Conservation (phyloP, 2,329 filamentous ascomycete species). For the Zalaria sp. region DNA sequence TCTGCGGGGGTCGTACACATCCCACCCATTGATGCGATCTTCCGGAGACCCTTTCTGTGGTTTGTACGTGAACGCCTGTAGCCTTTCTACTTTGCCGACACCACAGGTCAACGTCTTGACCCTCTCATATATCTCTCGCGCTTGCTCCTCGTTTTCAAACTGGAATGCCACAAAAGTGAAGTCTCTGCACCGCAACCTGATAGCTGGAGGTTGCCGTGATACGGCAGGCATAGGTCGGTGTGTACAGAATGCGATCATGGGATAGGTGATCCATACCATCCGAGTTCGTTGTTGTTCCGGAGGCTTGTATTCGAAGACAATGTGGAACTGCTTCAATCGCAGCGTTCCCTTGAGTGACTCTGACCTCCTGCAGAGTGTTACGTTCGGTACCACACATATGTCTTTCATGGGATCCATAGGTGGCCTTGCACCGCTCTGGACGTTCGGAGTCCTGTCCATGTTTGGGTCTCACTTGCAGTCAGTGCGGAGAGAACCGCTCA, state of each 20-base stretch:
- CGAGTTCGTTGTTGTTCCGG: constrained; percentile 33
- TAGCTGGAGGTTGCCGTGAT: constrained; percentile 60
- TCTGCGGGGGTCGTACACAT: constrained; percentile 67
- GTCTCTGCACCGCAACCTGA: constrained; percentile 80
- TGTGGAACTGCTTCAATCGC: constrained; percentile 48
- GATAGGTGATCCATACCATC: constrained; percentile 89
- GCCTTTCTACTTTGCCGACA: constrained; percentile 67
- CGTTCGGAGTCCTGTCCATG: not conserved
- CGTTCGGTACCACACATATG: constrained; percentile 42
- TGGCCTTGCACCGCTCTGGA: not conserved
- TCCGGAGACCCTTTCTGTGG: constrained; percentile 34
- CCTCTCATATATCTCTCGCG: constrained; percentile 75
- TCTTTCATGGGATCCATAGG: not conserved
- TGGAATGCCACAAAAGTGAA: constrained; percentile 90
- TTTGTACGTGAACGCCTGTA: constrained; percentile 81
- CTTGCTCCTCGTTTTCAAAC: constrained; percentile 59
- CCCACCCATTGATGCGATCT: constrained; percentile 59
- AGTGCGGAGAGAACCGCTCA: too few relatives aligned
- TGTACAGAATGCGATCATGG: constrained; percentile 71
- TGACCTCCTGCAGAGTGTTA: constrained; percentile 44
- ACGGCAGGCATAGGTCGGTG: constrained; percentile 59
- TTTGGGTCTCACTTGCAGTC: not conserved
- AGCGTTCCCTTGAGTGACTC: constrained; percentile 44
- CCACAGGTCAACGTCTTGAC: constrained; percentile 72
- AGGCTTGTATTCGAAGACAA: constrained; percentile 42